A percentile compares a stretch with the other conserved stretches of the same genome.
Conservation (phyloP, 495 filamentous ascomycete genomes). For the Parathielavia hyrcaniae region DNA sequence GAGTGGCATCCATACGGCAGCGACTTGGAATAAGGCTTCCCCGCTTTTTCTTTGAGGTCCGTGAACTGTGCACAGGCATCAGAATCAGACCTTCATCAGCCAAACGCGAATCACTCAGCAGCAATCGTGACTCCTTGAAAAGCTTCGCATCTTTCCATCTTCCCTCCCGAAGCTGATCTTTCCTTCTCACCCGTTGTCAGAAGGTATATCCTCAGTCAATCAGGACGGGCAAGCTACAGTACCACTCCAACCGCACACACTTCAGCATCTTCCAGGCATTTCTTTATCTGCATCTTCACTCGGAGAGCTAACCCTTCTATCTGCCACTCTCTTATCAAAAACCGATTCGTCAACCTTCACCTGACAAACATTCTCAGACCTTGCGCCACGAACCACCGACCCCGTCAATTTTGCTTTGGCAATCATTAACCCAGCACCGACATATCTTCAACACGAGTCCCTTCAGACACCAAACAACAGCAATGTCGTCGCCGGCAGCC, state of each 20-base stretch:
- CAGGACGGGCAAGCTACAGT: no score
- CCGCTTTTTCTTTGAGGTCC: no score
- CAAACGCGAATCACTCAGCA: no score
- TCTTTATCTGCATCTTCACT: neutral
- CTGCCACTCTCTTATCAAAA: neutral
- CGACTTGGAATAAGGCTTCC: no score
- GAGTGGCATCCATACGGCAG: no score
- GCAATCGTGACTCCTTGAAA: no score
- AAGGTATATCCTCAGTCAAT: neutral
- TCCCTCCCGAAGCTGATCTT: neutral
- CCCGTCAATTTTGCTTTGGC: neutral
- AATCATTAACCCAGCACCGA: slow-evolving; percentile 1
- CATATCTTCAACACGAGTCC: no score
- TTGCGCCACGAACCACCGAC: neutral
- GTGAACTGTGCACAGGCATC: no score
- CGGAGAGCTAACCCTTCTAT: neutral
- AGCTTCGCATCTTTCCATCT: no score
- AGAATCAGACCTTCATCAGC: no score
- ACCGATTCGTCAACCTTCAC: neutral
- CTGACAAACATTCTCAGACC: no score
- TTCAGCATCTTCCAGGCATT: neutral
- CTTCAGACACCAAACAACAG: slow-evolving; percentile 1
- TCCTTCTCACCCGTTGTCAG: neutral
- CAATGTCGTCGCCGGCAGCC: slow-evolving; percentile 55
- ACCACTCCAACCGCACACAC: neutral